phyloP scores from a whole-genome alignment of 108 stramenopile genomes.

The Cyclotella sp. region DNA sequence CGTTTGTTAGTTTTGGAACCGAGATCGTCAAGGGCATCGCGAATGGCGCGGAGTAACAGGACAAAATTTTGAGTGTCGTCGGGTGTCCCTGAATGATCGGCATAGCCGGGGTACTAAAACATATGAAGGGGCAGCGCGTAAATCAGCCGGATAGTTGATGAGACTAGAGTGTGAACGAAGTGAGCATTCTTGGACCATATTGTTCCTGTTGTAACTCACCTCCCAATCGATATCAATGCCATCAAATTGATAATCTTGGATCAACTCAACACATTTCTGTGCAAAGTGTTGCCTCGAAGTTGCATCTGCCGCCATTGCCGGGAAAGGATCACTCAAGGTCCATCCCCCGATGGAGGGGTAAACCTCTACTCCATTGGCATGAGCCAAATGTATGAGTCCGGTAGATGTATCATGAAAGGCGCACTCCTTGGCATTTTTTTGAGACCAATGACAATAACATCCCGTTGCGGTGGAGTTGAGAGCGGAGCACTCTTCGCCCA shows the following conservation, averaged over 20 bases:
- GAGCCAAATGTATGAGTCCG: constrained; percentile 20
- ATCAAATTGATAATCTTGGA: constrained; percentile 18
- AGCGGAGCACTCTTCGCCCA: no score
- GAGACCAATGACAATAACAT: constrained; percentile 17
- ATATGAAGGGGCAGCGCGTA: not conserved
- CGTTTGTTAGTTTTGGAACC: constrained; percentile 6
- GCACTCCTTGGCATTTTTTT: not conserved
- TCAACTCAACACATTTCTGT: constrained; percentile 15
- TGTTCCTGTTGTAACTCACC: not conserved
- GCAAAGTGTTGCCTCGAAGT: constrained; percentile 3
- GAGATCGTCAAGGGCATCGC: constrained; percentile 8
- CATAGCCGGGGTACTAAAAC: constrained; percentile 14
- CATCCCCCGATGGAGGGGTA: constrained; percentile 23
- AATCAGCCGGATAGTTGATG: not conserved
- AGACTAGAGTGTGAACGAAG: no score
- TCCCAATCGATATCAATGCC: constrained; percentile 23
- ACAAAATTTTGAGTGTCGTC: constrained; percentile 17
- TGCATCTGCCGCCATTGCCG: constrained; percentile 1
- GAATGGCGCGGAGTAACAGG: not conserved
- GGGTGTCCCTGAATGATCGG: constrained; percentile 18
- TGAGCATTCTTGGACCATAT: no score
- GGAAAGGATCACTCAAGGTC: constrained; percentile 20
- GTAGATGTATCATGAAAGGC: not conserved
- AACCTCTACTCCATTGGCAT: constrained; percentile 3
- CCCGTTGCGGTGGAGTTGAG: not conserved